A percentile compares a stretch with the other conserved stretches of the same genome.
phyloP scores from a whole-genome alignment of 805 yeast genomes.

The Pichia exigua region DNA sequence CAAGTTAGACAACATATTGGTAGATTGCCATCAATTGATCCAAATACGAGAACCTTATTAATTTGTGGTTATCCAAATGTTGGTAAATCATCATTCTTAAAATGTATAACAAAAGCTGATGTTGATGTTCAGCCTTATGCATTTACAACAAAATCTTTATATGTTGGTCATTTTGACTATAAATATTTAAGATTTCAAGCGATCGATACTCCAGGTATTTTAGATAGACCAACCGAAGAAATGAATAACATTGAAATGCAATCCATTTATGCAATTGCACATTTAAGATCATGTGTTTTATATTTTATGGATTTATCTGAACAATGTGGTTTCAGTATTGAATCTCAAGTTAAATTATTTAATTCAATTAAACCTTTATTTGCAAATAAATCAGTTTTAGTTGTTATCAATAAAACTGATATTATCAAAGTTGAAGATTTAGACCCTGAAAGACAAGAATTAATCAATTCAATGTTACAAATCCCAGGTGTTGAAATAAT shows the following conservation, averaged over 20 bases:
- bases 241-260: slow-evolving; percentile 99
- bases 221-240: slow-evolving; percentile 98
- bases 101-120: slow-evolving; percentile 92
- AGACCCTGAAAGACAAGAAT: slow-evolving; percentile 61
- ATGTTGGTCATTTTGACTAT: slow-evolving; percentile 98
- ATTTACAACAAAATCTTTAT: slow-evolving; percentile 93
- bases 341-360: slow-evolving; percentile 94
- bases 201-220: slow-evolving; percentile 97
- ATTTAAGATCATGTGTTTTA: slow-evolving; percentile 89
- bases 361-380: slow-evolving; percentile 95
- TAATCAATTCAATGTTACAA: slow-evolving; percentile 56
- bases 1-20: slow-evolving; percentile 99
- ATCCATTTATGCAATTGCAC: slow-evolving; percentile 97
- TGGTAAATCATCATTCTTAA: slow-evolving; percentile 93
- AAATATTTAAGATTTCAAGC: slow-evolving; percentile 97
- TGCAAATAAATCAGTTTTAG: slow-evolving; percentile 93
- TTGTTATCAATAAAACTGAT: slow-evolving; percentile 93
- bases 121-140: slow-evolving; percentile 99
- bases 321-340: slow-evolving; percentile 97
- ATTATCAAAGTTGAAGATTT: slow-evolving; percentile 81
- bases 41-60: slow-evolving; percentile 93
- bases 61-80: slow-evolving; percentile 99
- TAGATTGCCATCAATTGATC: slow-evolving; percentile 96
- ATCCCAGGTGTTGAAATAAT: slow-evolving; percentile 83
- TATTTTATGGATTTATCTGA: slow-evolving; percentile 98